A percentile compares a stretch with the other conserved stretches of the same genome.
Conservation (phyloP, 2,329 filamentous ascomycete species). For the Colletotrichum sidae region DNA sequence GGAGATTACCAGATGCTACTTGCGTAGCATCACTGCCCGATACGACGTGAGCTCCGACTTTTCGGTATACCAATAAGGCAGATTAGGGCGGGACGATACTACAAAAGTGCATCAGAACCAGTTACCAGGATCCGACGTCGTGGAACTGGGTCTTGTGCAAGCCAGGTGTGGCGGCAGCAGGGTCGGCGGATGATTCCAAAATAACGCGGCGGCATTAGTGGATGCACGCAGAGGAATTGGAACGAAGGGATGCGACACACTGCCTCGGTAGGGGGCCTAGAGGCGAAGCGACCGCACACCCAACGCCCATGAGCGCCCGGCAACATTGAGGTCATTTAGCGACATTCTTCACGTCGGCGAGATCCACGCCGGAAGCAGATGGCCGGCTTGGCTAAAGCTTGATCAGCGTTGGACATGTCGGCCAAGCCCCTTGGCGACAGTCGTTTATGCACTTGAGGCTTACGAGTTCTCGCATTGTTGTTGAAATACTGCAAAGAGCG, state of each 20-base stretch:
- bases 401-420: neutral
- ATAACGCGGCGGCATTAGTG: neutral
- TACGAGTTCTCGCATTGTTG: too few species aligned
- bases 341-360: neutral
- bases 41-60: slow-evolving; percentile 15
- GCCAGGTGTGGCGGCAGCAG: neutral
- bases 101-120: neutral
- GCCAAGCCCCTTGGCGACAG: slow-evolving; percentile 25
- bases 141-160: neutral
- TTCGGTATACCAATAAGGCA: slow-evolving; percentile 9
- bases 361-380: slow-evolving; percentile 5
- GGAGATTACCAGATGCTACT: neutral
- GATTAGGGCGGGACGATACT: neutral
- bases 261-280: too few species aligned
- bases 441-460: neutral
- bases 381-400: slow-evolving; percentile 35
- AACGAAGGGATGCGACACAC: slow-evolving; percentile 17
- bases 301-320: neutral
- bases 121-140: slow-evolving; percentile 1
- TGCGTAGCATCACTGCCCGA: neutral
- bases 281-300: too few species aligned
- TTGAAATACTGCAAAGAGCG: too few species aligned
- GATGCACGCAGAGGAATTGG: neutral
- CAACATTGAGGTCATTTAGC: neutral
- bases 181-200: neutral